Percentiles rank a stretch among this genome's conserved stretches.
Evolutionary conservation across 2,329 filamentous ascomycete species (phyloP).

Genomic region (Botrytis deweyae): DNA sequence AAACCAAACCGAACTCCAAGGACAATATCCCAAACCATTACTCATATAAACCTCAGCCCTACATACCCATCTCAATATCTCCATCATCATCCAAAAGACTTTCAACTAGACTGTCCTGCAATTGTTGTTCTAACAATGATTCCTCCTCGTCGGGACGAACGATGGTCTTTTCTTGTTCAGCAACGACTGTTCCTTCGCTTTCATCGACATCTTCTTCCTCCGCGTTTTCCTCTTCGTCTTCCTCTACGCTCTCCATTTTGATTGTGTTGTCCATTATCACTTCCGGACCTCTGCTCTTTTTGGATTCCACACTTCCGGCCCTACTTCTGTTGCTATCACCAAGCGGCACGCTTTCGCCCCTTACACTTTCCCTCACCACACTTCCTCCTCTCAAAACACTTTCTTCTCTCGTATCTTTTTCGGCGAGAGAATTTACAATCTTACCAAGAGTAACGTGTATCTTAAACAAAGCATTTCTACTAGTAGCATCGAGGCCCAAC

Average conservation of each 20-base stretch:
- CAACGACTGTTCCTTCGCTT: conserved; percentile 10
- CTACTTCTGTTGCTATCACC: background rate
- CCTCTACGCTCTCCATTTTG: conserved; percentile 6
- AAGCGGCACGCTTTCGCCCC: background rate
- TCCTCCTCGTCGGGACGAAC: conserved; percentile 6
- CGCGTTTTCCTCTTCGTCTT: background rate
- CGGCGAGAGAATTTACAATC: conserved; percentile 60
- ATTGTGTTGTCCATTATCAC: conserved; percentile 1
- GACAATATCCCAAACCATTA: background rate
- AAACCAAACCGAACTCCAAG: conserved; percentile 31
- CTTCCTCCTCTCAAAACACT: conserved; percentile 16
- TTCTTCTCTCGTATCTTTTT: conserved; percentile 29
- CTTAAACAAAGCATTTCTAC: conserved; percentile 65
- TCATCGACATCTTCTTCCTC: conserved; percentile 1
- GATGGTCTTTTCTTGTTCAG: background rate
- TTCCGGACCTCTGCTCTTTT: conserved; percentile 12
- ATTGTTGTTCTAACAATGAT: conserved; percentile 5
- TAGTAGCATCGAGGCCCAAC: conserved; percentile 58
- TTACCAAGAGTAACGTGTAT: conserved; percentile 66
- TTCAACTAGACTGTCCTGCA: conserved; percentile 16
- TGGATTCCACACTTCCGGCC: background rate
- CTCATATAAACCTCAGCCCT: conserved; percentile 1
- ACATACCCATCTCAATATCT: conserved; percentile 22
- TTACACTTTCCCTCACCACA: conserved; percentile 14
- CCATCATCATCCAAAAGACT: conserved; percentile 21